Conservation (phyloP, 1,139 yeast species). For the Hansenula sp. region DNA sequence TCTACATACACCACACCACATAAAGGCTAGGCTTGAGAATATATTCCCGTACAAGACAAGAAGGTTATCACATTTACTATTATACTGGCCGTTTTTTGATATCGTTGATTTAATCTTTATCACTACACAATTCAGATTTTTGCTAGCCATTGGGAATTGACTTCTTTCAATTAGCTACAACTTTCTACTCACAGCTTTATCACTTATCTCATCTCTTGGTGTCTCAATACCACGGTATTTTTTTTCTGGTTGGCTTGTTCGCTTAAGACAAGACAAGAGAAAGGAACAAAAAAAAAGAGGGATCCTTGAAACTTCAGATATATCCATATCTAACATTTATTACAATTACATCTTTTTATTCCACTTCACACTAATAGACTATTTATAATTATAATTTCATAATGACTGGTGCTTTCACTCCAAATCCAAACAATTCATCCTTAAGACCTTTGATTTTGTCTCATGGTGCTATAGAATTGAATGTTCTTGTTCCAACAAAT, state of each 20-base stretch:
- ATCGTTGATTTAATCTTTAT: no score
- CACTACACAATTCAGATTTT: no score
- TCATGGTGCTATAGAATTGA: constrained; percentile 87
- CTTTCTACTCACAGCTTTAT: no score
- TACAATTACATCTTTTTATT: neutral
- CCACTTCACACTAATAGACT: neutral
- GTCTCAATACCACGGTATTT: no score
- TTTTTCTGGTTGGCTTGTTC: no score
- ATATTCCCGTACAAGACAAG: neutral
- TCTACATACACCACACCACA: neutral
- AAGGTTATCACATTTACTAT: neutral
- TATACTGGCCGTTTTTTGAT: neutral
- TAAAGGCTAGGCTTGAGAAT: neutral
- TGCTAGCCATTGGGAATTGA: no score
- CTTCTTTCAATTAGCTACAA: no score
- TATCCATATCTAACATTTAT: neutral
- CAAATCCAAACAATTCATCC: constrained; percentile 31
- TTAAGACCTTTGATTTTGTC: constrained; percentile 76
- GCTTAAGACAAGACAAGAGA: no score
- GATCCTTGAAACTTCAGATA: neutral
- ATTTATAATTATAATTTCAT: no score
- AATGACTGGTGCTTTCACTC: constrained; percentile 24
- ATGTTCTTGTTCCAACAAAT: constrained; percentile 80
- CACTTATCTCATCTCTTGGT: no score
- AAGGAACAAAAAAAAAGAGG: no score